A percentile compares a stretch with the other conserved stretches of the same genome.
Evolutionary conservation across 371 early-diverging fungal species (phyloP).

Genomic region (Rhizopus arrhizus): DNA sequence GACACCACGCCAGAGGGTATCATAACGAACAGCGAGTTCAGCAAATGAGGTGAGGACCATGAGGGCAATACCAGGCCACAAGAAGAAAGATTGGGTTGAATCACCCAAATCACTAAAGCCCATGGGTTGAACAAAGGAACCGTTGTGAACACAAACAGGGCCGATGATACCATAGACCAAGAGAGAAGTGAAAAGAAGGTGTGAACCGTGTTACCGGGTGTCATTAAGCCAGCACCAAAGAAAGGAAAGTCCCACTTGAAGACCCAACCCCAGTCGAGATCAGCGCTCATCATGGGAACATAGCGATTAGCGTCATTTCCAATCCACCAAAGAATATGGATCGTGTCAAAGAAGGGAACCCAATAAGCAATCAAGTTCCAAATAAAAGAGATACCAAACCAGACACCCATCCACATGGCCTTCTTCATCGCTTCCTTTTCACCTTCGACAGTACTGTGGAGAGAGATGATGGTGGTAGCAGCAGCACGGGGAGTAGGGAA

Average conservation of each 20-base stretch:
- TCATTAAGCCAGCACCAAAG: constrained; percentile 74
- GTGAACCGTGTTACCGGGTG: constrained; percentile 57
- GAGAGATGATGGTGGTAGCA: constrained; percentile 66
- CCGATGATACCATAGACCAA: constrained; percentile 61
- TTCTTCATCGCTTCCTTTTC: constrained; percentile 47
- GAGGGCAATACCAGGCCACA: constrained; percentile 78
- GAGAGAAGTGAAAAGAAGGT: constrained; percentile 62
- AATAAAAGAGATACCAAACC: constrained; percentile 51
- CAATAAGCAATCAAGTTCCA: constrained; percentile 58
- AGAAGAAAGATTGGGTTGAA: constrained; percentile 58
- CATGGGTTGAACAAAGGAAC: constrained; percentile 35
- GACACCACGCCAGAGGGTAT: constrained; percentile 60
- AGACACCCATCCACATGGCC: constrained; percentile 53
- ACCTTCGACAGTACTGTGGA: constrained; percentile 57
- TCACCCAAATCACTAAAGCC: constrained; percentile 43
- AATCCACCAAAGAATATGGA: constrained; percentile 66
- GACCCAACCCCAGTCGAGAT: constrained; percentile 61
- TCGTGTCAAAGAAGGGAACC: constrained; percentile 58
- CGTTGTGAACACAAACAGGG: constrained; percentile 43
- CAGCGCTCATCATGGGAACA: constrained; percentile 54
- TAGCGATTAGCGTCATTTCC: constrained; percentile 47
- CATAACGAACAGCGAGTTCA: constrained; percentile 61
- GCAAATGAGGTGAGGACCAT: constrained; percentile 71
- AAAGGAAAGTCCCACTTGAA: constrained; percentile 63
- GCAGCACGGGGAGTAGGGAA: constrained; percentile 77